Base-by-base conservation (phyloP, 208 protist genomes). In the Leptomonas seymouri region DNA sequence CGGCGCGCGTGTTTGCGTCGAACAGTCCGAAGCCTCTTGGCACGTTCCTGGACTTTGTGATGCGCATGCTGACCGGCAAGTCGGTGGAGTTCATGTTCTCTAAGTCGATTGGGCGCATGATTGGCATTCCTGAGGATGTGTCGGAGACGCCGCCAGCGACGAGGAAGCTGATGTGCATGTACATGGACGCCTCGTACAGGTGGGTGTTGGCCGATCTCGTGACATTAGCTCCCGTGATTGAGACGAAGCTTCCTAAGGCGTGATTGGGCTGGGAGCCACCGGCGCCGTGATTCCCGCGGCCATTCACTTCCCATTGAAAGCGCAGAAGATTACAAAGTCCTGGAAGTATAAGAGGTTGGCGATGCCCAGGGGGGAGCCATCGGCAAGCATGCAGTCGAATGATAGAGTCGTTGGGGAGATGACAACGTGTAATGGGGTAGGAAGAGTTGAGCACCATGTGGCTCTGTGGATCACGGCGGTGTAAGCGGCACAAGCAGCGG, bases 131-230 rank as follows among this genome's bases (percentile, higher is more conserved):
- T 3, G 75, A 85, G 18, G 76, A 93, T 54, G 78, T 93, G 44
- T 65, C 56, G 2, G 54, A 89, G 39, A 81, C 65, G 62, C 76
- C 86, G 53, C 86, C 87, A 31, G 86, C 84, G 36, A 80, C 69
- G 49, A 77, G 85, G 28, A 95, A 93, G 76, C 65, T 91, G 23
- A 44, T 93, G 65, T 86, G 83, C 68, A 78, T 92, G 57, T 95
- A 95, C 72, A 73, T 95, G 76, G 86, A 92, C 67, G 39, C 39
- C 0, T 64, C 85, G 34, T 62, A 83, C 18, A 71, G 69, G 44
- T 95, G 90, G 90, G 72, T 88, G 28, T 64, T 95, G 53, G 76
- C 85, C 0, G 86, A 93, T 54, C 27, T 95, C 2, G 30, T 93
- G 23, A 70, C 71, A 12, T 44, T 79, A 1, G 46, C 54, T 11